Base-by-base conservation (phyloP, 75 land plant genomes). In the Selaginella moellendorffii region DNA sequence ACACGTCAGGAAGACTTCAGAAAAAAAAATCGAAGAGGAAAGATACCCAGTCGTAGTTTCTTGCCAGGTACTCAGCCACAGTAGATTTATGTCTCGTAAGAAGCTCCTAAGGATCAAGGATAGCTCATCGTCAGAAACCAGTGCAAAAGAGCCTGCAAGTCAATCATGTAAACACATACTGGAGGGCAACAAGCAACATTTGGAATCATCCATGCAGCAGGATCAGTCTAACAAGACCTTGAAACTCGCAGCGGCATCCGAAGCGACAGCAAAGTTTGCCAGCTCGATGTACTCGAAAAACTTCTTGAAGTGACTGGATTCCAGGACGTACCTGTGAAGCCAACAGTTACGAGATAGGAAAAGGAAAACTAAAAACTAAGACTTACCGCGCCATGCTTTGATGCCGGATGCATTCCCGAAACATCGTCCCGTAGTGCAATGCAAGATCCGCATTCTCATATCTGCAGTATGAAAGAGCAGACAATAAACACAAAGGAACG, bases 21-120 rank as follows among this genome's bases (percentile, higher is more conserved):
- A 26, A 2, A 26, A 28, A 26, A 59, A 26, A 17, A 20, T 31
- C 42, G 62, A 0, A 24, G 28, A 5, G 14, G 27, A 63, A 26
- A 67, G 12, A 29, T 67, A 26, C 89, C 97, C 97, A 92, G 31
- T 92, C 96, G 78, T 88, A 92, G 30, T 92, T 92, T 69, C 68
- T 85, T 5, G 76, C 72, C 65, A 92, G 78, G 70, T 79, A 92
- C 30, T 92, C 97, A 42, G 97, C 87, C 2, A 88, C 97, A 18
- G 97, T 92, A 54, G 97, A 78, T 63, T 92, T 92, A 64, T 92
- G 97, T 77, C 97, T 88, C 26, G 96, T 88, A 78, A 92, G 54
- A 23, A 92, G 85, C 76, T 92, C 97, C 93, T 88, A 28, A 75
- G 42, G 2, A 67, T 61, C 28, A 27, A 25, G 28, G 26, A 28